These are phyloP conservation scores for Penicillium fimorum DNA, from an alignment of 495 filamentous ascomycete genomes.

Conservation along the genomic window DNA sequence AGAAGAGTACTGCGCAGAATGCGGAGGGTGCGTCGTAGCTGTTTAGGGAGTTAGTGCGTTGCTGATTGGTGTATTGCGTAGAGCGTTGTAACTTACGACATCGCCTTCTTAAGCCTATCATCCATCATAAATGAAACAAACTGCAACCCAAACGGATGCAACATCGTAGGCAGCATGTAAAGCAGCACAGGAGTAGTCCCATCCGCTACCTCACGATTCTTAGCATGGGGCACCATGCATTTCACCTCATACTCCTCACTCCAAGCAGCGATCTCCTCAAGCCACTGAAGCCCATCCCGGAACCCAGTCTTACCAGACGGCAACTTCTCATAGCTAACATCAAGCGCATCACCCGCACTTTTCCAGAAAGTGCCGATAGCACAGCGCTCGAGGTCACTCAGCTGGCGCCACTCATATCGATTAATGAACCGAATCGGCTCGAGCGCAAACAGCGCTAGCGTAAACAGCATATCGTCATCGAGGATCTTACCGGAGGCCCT, in stretches of 20 bases:
- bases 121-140: conserved; percentile 62
- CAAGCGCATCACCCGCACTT: conserved; percentile 59
- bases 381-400: conserved; percentile 63
- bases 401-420: conserved; percentile 60
- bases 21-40: conserved; percentile 45
- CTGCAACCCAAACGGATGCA: conserved; percentile 49
- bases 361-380: conserved; percentile 68
- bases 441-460: conserved; percentile 58
- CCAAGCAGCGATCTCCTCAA: conserved; percentile 62
- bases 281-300: conserved; percentile 61
- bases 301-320: conserved; percentile 46
- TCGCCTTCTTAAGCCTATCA: conserved; percentile 59
- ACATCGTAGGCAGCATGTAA: conserved; percentile 51
- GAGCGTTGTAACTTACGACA: conserved; percentile 50
- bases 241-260: conserved; percentile 54
- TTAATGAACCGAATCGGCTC: conserved; percentile 59
- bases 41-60: neutral
- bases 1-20: conserved; percentile 38
- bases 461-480: conserved; percentile 67
- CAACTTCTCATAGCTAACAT: conserved; percentile 50
- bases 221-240: conserved; percentile 55
- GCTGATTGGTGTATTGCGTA: neutral
- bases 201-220: conserved; percentile 54
- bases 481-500: conserved; percentile 56
- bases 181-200: conserved; percentile 58